Evolutionary conservation across 345 rosid species (phyloP).

Genomic region (Cardamine chenopodiifolia): DNA sequence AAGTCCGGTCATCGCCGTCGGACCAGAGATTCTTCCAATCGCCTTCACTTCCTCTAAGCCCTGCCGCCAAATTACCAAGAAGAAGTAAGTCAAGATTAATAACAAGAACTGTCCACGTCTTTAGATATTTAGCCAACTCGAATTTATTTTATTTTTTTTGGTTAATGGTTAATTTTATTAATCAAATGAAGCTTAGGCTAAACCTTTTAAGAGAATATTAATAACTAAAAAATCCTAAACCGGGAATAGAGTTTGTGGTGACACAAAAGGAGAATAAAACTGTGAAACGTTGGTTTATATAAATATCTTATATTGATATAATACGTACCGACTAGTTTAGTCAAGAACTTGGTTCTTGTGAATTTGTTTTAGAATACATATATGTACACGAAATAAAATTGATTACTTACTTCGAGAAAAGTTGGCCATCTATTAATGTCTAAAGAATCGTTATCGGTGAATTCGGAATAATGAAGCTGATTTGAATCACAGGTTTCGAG

Average conservation of each 20-base stretch:
- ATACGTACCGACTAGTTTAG: neutral
- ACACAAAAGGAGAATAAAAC: neutral
- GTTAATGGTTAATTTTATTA: neutral
- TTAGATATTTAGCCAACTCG: slow-evolving; percentile 22
- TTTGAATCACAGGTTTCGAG: slow-evolving; percentile 45
- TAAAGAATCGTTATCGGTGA: slow-evolving; percentile 42
- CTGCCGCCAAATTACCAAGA: slow-evolving; percentile 47
- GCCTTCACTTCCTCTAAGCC: slow-evolving; percentile 79
- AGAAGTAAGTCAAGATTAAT: slow-evolving; percentile 24
- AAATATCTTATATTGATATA: neutral
- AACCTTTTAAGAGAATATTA: neutral
- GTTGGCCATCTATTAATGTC: slow-evolving; percentile 77
- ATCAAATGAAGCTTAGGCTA: neutral
- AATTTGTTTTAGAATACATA: neutral
- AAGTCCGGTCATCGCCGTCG: slow-evolving; percentile 78
- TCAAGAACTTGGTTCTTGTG: neutral
- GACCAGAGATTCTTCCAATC: slow-evolving; percentile 88
- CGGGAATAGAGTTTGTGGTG: neutral
- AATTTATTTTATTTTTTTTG: neutral
- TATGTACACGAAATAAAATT: neutral
- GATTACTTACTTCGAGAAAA: slow-evolving; percentile 62
- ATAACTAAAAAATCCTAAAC: neutral
- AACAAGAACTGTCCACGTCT: slow-evolving; percentile 34
- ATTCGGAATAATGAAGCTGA: slow-evolving; percentile 39
- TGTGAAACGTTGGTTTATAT: neutral